phyloP scores from a whole-genome alignment of 306 rosid genomes.

The Rubus parviflorus region DNA sequence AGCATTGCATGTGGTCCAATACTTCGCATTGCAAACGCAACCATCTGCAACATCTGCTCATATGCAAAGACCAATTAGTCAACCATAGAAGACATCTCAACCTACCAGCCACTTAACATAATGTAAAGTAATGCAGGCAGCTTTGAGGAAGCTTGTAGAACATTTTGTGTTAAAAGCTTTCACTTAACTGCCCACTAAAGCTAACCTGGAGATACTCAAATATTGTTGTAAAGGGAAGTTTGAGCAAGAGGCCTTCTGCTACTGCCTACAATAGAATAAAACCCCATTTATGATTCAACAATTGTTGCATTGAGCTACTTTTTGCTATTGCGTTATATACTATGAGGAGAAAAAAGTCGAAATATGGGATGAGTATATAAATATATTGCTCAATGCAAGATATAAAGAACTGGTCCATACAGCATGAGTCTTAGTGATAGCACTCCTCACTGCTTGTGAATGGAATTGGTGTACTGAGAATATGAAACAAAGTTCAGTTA shows the following conservation, averaged over 20 bases:
- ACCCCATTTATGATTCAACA: constrained; percentile 20
- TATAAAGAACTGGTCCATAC: constrained; percentile 50
- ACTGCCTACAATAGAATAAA: constrained; percentile 62
- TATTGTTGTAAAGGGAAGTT: constrained; percentile 80
- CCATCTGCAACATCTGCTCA: constrained; percentile 68
- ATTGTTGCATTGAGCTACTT: constrained; percentile 17
- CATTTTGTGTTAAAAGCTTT: constrained; percentile 15
- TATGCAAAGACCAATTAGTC: constrained; percentile 1
- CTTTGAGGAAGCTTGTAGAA: neutral
- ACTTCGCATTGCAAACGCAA: constrained; percentile 49
- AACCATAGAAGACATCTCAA: constrained; percentile 17
- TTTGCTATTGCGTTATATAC: constrained; percentile 8
- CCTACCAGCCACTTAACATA: neutral
- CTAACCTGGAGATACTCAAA: constrained; percentile 98
- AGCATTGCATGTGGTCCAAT: constrained; percentile 62
- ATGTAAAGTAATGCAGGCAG: neutral
- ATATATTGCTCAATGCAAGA: constrained; percentile 15
- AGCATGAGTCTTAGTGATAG: constrained; percentile 62
- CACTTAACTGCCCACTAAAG: constrained; percentile 17
- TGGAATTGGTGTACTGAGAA: constrained; percentile 56
- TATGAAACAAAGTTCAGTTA: constrained; percentile 38
- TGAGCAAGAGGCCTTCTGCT: constrained; percentile 56
- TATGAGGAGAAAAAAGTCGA: constrained; percentile 13
- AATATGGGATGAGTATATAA: neutral
- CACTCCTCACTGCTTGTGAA: constrained; percentile 73